Evolutionary conservation across 164 flowering plant genomes (phyloP), one percentile per base, ranked within the genome.

Genomic region (Kingdonia uniflora): DNA sequence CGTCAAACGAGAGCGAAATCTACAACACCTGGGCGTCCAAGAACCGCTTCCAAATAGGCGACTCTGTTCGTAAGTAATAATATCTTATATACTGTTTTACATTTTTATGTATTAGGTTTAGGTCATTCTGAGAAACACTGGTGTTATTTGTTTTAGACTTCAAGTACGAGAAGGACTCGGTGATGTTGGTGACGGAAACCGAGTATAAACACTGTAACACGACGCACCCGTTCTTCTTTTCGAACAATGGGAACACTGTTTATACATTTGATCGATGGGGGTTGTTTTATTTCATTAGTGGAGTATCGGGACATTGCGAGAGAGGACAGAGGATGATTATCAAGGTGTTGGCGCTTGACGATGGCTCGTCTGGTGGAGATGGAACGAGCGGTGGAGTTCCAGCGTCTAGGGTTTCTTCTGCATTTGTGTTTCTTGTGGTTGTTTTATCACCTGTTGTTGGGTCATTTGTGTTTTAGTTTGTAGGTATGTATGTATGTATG

Each of bases 251-350:
- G 3, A 57, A 77, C 73, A 80, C 86, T 0, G 53, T 63, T 2
- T 71, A 52, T 76, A 55, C 55, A 37, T 53, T 86, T 0, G 67
- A 77, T 46, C 77, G 47, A 1, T 47, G 75, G 1, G 84, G 86
- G 13, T 37, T 63, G 23, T 78, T 68, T 60, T 83, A 79, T 59
- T 83, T 85, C 80, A 83, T 83, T 40, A 85, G 91, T 46, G 88
- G 91, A 14, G 77, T 64, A 5, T 49, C 75, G 0, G 84, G 81
- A 2, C 88, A 86, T 61, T 83, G 88, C 25, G 62, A 79, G 40
- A 69, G 45, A 57, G 88, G 95, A 1, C 85, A 81, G 72, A 66
- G 61, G 52, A 68, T 86, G 82, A 76, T 83, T 49, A 50, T 85
- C 15, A 76, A 63, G 57, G 95, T 83, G 33, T 16, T 56, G 66